These are phyloP conservation scores for Sphaerosporella brunnea DNA, from an alignment of 495 filamentous ascomycete genomes.

Conservation along the genomic window DNA sequence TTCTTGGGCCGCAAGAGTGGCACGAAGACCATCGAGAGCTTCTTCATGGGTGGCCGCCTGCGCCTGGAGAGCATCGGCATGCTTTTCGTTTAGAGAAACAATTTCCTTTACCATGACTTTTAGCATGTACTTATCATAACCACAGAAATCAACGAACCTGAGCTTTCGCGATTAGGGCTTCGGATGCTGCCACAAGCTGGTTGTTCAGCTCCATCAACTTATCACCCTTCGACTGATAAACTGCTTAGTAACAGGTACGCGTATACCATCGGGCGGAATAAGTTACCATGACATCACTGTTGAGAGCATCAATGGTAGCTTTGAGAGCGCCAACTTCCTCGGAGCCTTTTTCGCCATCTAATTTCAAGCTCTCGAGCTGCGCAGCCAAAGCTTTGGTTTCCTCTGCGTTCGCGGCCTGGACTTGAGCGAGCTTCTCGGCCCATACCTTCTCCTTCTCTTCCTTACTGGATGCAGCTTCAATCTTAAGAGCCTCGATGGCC, in stretches of 20 bases:
- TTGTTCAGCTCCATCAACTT: conserved; percentile 13
- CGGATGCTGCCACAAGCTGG: conserved; percentile 14
- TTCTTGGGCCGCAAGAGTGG: conserved; percentile 11
- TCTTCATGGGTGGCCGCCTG: conserved; percentile 11
- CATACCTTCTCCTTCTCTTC: conserved; percentile 22
- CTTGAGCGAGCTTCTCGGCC: conserved; percentile 7
- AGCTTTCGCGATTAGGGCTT: conserved; percentile 17
- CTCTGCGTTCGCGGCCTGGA: not conserved
- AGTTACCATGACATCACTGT: conserved; percentile 17
- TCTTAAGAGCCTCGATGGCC: conserved; percentile 11
- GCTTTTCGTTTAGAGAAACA: conserved; percentile 14
- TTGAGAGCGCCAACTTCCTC: conserved; percentile 11
- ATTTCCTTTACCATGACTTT: conserved; percentile 15
- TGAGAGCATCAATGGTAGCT: conserved; percentile 12
- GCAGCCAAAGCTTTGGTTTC: conserved; percentile 2
- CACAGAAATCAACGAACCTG: conserved; percentile 17
- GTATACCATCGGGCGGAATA: not conserved
- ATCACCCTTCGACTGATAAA: conserved; percentile 15
- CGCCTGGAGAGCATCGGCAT: conserved; percentile 15
- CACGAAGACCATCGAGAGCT: conserved; percentile 13
- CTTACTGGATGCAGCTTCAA: conserved; percentile 8
- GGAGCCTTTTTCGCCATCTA: conserved; percentile 12
- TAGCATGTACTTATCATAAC: conserved; percentile 12
- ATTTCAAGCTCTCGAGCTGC: conserved; percentile 14
- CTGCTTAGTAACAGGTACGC: not conserved